Conservation (phyloP, 1,284 basidiomycete genomes). For the Bondarzewia mesenterica region DNA sequence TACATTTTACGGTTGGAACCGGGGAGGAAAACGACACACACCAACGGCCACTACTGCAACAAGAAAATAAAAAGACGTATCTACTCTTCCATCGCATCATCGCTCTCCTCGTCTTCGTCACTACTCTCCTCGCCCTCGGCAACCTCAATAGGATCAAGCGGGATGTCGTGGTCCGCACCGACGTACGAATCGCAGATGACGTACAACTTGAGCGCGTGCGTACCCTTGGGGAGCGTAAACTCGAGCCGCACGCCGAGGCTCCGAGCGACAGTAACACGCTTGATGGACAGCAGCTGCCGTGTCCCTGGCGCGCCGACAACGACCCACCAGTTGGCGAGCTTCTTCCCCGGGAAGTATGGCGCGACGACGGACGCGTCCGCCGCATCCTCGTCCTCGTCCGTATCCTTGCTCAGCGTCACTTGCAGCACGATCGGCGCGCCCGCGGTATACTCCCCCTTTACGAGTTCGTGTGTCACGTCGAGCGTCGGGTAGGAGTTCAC, state of each 20-base stretch:
- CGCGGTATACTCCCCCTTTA: slow-evolving; percentile 78
- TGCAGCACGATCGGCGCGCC: slow-evolving; percentile 78
- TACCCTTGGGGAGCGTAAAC: slow-evolving; percentile 80
- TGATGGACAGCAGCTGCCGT: slow-evolving; percentile 84
- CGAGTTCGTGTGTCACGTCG: slow-evolving; percentile 80
- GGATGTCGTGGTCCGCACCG: slow-evolving; percentile 87
- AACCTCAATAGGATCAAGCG: slow-evolving; percentile 71
- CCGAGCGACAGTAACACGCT: slow-evolving; percentile 85
- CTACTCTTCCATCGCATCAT: slow-evolving; percentile 31
- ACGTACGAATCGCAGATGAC: slow-evolving; percentile 91
- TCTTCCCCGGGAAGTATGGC: slow-evolving; percentile 85
- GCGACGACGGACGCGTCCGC: slow-evolving; percentile 80
- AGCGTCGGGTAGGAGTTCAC: slow-evolving; percentile 93
- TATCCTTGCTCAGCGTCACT: slow-evolving; percentile 77
- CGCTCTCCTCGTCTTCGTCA: slow-evolving; percentile 55
- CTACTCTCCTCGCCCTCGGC: slow-evolving; percentile 82
- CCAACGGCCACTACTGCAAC: too few species aligned
- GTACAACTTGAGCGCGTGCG: slow-evolving; percentile 79
- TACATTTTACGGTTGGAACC: too few species aligned
- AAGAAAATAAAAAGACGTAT: too few species aligned
- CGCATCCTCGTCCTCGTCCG: slow-evolving; percentile 72
- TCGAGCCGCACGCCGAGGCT: slow-evolving; percentile 80
- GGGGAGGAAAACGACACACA: too few species aligned
- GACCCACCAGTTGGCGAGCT: slow-evolving; percentile 97
- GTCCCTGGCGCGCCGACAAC: slow-evolving; percentile 79